These are phyloP conservation scores for Combretum micranthum DNA, from an alignment of 345 rosid species.

Conservation along the genomic window DNA sequence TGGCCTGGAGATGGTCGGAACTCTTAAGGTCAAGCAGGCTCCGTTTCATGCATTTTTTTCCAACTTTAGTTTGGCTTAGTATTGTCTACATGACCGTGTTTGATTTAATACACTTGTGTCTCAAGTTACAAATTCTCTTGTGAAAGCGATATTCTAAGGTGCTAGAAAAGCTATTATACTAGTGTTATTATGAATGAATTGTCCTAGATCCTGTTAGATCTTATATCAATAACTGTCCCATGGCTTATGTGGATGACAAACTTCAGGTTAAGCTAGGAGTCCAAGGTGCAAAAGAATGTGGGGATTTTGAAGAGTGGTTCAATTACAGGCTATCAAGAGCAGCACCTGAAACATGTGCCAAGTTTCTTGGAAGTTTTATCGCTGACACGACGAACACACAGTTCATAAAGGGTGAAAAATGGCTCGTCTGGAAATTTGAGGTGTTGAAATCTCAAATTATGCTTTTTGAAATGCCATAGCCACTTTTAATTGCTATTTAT, in stretches of 20 bases:
- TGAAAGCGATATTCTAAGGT: too few species aligned
- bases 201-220: neutral
- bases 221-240: neutral
- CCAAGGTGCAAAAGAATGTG: constrained; percentile 77
- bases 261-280: constrained; percentile 78
- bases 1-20: too few species aligned
- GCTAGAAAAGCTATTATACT: too few species aligned
- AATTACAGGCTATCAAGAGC: constrained; percentile 93
- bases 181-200: too few species aligned
- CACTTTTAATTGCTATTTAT: too few species aligned
- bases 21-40: too few species aligned
- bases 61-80: neutral
- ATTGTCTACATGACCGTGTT: neutral
- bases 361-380: constrained; percentile 84
- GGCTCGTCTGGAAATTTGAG: constrained; percentile 99
- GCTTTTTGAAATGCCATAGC: too few species aligned
- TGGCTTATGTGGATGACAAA: constrained; percentile 1
- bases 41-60: too few species aligned
- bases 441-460: constrained; percentile 19
- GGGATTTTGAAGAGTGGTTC: constrained; percentile 96
- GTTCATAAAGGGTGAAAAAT: constrained; percentile 73
- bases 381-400: constrained; percentile 60
- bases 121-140: too few species aligned
- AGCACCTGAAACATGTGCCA: constrained; percentile 94
- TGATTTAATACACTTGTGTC: too few species aligned